Percentiles rank a stretch among this genome's conserved stretches.
Evolutionary conservation across 257 asterid species (phyloP).

Genomic region (Primulina tabacum): DNA sequence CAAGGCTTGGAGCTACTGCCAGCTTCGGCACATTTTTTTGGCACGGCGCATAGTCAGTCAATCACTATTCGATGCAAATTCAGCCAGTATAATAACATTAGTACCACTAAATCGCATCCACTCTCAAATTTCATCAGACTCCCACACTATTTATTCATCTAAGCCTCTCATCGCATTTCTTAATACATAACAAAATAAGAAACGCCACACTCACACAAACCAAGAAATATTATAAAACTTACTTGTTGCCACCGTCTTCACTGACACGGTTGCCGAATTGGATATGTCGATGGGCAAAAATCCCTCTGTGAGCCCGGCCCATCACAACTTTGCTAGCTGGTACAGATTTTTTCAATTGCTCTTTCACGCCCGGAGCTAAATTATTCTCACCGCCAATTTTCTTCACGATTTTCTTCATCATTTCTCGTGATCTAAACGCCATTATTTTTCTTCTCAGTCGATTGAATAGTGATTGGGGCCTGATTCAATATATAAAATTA

Average conservation of each 20-base stretch:
- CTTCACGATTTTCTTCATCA: conserved; percentile 79
- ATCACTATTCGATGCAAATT: too few species aligned
- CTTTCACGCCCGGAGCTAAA: conserved; percentile 62
- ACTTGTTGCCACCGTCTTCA: conserved; percentile 95
- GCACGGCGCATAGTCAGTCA: too few species aligned
- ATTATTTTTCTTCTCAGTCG: conserved; percentile 24
- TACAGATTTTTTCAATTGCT: conserved; percentile 51
- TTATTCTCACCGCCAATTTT: conserved; percentile 81
- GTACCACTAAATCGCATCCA: too few species aligned
- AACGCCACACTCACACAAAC: not conserved
- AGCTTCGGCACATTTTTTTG: too few species aligned
- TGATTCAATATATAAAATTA: not conserved
- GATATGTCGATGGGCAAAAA: conserved; percentile 88
- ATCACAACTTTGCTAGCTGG: conserved; percentile 70
- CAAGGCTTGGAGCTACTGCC: too few species aligned
- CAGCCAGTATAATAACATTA: too few species aligned
- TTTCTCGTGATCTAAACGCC: conserved; percentile 79
- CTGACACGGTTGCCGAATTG: conserved; percentile 89
- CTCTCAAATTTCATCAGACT: too few species aligned
- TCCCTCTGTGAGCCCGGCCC: conserved; percentile 95
- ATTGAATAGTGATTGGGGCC: not conserved
- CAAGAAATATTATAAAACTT: conserved; percentile 23
- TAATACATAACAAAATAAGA: too few species aligned
- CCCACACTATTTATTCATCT: too few species aligned
- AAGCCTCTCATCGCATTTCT: too few species aligned